Evolutionary conservation across 257 asterid genomes (phyloP).

Genomic region (Parsonsia alboflavescens): DNA sequence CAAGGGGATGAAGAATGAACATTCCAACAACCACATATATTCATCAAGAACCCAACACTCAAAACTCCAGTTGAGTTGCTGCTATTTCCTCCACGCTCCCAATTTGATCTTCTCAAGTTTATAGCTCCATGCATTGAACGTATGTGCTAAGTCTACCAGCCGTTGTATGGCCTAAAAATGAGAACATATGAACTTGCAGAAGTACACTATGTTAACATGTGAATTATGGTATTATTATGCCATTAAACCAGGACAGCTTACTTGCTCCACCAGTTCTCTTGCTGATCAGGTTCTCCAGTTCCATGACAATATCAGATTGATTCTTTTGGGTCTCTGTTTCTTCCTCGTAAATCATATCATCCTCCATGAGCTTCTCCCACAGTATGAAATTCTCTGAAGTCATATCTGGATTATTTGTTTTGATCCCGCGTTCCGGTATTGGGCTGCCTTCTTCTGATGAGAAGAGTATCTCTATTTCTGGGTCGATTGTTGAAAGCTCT

Average conservation of each 20-base stretch:
- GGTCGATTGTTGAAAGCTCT: conserved; percentile 32
- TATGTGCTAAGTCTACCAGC: too few relatives aligned
- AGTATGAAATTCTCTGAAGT: conserved; percentile 59
- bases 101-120: background rate
- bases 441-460: conserved; percentile 44
- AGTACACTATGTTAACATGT: too few relatives aligned
- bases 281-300: conserved; percentile 34
- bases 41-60: background rate
- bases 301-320: conserved; percentile 38
- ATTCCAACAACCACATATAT: background rate
- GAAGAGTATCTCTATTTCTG: conserved; percentile 40
- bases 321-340: conserved; percentile 21
- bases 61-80: background rate
- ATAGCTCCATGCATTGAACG: background rate
- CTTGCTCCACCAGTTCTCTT: conserved; percentile 10
- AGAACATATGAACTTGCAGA: background rate
- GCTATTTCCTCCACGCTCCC: background rate
- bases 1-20: background rate
- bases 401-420: conserved; percentile 21
- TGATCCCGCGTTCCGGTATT: conserved; percentile 22
- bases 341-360: conserved; percentile 74
- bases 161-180: too few relatives aligned
- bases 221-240: background rate
- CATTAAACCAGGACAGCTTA: conserved; percentile 4
- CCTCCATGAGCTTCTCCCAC: conserved; percentile 94